phyloP scores from a whole-genome alignment of 352 stramenopile species.

The Phytopythium ostracodes region DNA sequence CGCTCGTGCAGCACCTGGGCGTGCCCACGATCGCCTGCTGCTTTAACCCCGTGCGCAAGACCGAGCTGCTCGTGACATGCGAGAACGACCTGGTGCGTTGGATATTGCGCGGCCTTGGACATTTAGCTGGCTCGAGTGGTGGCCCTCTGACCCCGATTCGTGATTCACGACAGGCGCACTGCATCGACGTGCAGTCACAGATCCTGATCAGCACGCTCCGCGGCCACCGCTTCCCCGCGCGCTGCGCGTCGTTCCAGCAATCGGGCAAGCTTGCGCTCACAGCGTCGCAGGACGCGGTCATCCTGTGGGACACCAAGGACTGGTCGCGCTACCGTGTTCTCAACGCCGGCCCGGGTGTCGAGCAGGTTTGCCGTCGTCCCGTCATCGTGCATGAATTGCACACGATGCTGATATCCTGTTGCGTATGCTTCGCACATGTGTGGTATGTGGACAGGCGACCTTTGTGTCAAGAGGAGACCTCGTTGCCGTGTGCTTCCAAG shows the following conservation, averaged over 20 bases:
- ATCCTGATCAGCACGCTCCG: constrained; percentile 73
- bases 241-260: constrained; percentile 63
- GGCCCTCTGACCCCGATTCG: not conserved
- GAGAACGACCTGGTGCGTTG: constrained; percentile 68
- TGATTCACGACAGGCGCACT: constrained; percentile 29
- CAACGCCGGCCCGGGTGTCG: constrained; percentile 65
- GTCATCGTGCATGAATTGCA: no score
- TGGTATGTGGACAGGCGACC: constrained; percentile 19
- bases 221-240: constrained; percentile 52
- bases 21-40: constrained; percentile 51
- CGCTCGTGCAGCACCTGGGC: constrained; percentile 67
- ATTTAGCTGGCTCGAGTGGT: no score
- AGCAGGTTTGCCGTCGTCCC: constrained; percentile 23
- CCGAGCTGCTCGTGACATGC: constrained; percentile 79
- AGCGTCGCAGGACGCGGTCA: constrained; percentile 71
- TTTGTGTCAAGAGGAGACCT: constrained; percentile 60
- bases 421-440: not conserved
- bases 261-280: constrained; percentile 71
- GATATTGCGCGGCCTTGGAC: no score
- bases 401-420: not conserved
- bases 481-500: constrained; percentile 78
- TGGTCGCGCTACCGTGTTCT: constrained; percentile 80
- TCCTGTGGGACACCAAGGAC: constrained; percentile 82
- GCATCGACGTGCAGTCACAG: constrained; percentile 74
- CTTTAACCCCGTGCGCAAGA: constrained; percentile 63